Evolutionary conservation across 805 yeast species (phyloP).

Genomic region (Starmerella sirachaensis): DNA sequence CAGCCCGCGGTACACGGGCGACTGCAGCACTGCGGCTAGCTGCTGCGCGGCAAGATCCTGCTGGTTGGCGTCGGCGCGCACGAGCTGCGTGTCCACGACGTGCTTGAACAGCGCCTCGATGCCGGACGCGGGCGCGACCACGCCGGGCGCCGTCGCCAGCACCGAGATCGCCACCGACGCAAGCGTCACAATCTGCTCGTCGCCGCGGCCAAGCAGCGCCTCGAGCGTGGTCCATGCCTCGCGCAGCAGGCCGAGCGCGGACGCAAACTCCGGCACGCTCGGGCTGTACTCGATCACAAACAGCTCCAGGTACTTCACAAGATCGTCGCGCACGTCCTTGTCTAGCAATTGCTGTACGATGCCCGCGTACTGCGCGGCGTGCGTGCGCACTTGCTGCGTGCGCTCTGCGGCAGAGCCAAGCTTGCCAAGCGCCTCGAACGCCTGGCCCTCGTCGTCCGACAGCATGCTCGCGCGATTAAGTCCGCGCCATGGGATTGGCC

Average conservation of each 20-base stretch:
- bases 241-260: conserved; percentile 36
- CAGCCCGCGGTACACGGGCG: conserved; percentile 40
- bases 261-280: conserved; percentile 24
- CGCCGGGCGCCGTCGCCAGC: conserved; percentile 12
- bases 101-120: conserved; percentile 25
- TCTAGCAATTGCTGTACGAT: conserved; percentile 44
- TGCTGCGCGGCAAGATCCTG: conserved; percentile 56
- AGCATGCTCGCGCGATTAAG: conserved; percentile 62
- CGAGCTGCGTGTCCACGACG: conserved; percentile 24
- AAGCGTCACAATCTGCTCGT: conserved; percentile 44
- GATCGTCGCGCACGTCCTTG: conserved; percentile 47
- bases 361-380: conserved; percentile 42
- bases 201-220: conserved; percentile 40
- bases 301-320: conserved; percentile 52
- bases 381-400: conserved; percentile 26
- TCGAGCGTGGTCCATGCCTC: conserved; percentile 33
- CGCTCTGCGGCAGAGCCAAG: conserved; percentile 28
- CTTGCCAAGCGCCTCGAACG: conserved; percentile 43
- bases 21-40: conserved; percentile 46
- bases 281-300: conserved; percentile 44
- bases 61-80: conserved; percentile 34
- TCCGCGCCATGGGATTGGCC: conserved; percentile 89
- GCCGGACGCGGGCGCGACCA: conserved; percentile 31
- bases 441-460: conserved; percentile 53
- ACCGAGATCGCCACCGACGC: conserved; percentile 23